Conservation (phyloP, 225 moss, liverwort and hornwort genomes). For the Straminergon stramineum region DNA sequence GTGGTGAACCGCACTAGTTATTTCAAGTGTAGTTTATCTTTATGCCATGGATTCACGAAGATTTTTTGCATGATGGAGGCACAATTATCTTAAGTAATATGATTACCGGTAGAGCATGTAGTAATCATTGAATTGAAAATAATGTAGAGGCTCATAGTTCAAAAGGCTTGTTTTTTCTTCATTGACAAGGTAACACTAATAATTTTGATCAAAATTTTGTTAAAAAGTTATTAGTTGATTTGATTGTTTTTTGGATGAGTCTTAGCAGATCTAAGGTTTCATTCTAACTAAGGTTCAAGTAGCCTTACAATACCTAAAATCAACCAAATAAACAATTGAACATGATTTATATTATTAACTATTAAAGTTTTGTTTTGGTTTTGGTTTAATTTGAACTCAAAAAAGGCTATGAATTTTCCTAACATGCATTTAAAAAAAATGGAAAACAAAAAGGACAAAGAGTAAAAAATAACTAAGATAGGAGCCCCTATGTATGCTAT, state of each 20-base stretch:
- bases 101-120: rapidly evolving
- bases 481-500: too few relatives aligned
- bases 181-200: not conserved
- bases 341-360: not conserved
- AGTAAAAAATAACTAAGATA: not conserved
- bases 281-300: rapidly evolving
- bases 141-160: too few relatives aligned
- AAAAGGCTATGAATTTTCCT: rapidly evolving
- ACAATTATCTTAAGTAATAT: too few relatives aligned
- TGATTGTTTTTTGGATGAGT: not conserved
- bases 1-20: rapidly evolving
- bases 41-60: not conserved
- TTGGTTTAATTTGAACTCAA: rapidly evolving
- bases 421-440: not conserved
- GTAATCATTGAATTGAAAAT: too few relatives aligned
- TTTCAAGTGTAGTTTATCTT: not conserved
- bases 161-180: not conserved
- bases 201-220: not conserved
- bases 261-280: not conserved
- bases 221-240: not conserved
- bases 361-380: not conserved
- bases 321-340: not conserved
- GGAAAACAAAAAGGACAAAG: not conserved
- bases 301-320: too few relatives aligned
- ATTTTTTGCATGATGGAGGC: too few relatives aligned